Base-by-base conservation (phyloP, 225 moss, liverwort and hornwort genomes). In the Pseudisothecium myosuroides region DNA sequence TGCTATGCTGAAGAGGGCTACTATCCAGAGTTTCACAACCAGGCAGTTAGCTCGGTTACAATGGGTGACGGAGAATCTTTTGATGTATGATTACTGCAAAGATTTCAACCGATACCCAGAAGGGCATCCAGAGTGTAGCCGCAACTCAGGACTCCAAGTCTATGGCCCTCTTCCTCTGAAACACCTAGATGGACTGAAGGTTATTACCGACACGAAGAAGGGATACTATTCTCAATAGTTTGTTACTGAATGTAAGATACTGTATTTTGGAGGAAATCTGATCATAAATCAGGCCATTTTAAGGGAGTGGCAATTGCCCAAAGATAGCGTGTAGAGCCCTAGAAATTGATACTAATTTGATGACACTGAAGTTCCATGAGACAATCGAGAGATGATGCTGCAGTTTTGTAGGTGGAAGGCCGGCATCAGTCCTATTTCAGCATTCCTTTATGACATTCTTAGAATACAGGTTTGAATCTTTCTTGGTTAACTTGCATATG, bases 81-180 rank as follows among this genome's bases (percentile, higher is more conserved):
- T 94, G 85, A 88, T 88, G 86, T 94, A 94, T 85, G 94, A 94
- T 89, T 94, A 94, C 83, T 94, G 94, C 88, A 94, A 92, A 89
- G 94, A 94, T 75, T 87, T 91, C 39, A 88, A 93, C 74, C 90
- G 94, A 61, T 94, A 94, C 83, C 93, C 94, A 56, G 69, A 82
- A 68, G 93, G 93, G 28, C 92, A 94, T 75, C 93, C 93, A 32
- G 94, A 94, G 89, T 94, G 94, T 91, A 60, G 65, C 81, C 90
- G 90, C 47, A 94, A 94, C 60, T 92, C 93, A 47, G 93, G 94
- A 80, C 89, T 93, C 50, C 94, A 91, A 87, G 91, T 94, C 20
- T 88, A 93, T 82, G 94, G 94, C n/a, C 94, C 94, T 65, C 94
- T 93, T 81, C 88, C 91, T 88, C 86, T 93, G 28, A 91, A 89